A percentile compares a stretch with the other conserved stretches of the same genome.
Conservation (phyloP, 2,329 filamentous ascomycete species). For the Fusarium pseudograminearum region DNA sequence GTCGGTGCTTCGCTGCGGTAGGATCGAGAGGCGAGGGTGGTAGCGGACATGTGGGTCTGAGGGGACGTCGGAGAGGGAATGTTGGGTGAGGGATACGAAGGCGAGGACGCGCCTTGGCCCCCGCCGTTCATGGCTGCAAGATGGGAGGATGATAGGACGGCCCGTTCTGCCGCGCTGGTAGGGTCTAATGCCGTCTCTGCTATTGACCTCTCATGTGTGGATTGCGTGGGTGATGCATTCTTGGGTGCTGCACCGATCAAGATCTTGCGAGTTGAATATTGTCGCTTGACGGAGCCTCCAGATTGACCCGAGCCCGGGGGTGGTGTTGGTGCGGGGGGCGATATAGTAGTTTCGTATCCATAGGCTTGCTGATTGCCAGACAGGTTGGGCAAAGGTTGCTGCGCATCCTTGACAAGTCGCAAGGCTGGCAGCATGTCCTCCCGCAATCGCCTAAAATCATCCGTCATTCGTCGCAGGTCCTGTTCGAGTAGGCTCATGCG, state of each 20-base stretch:
- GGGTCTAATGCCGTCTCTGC: constrained; percentile 76
- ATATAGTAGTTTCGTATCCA: constrained; percentile 63
- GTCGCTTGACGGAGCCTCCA: constrained; percentile 70
- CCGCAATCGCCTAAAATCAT: constrained; percentile 88
- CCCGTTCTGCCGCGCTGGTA: constrained; percentile 74
- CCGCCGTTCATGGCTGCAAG: constrained; percentile 77
- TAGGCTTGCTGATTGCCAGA: constrained; percentile 57
- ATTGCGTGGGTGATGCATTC: constrained; percentile 79
- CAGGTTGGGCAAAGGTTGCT: constrained; percentile 80
- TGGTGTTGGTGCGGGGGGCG: constrained; percentile 69
- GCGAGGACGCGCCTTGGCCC: constrained; percentile 65
- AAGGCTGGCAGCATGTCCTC: constrained; percentile 94
- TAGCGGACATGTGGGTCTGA: constrained; percentile 64
- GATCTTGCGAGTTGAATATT: constrained; percentile 81
- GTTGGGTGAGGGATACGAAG: constrained; percentile 71
- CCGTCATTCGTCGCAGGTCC: constrained; percentile 84
- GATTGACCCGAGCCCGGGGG: constrained; percentile 62
- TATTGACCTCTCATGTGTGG: constrained; percentile 73
- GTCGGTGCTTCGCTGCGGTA: constrained; percentile 70
- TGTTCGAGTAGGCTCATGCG: constrained; percentile 85
- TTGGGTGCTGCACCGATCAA: constrained; percentile 79
- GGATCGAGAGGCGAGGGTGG: constrained; percentile 71
- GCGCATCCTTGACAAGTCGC: constrained; percentile 89
- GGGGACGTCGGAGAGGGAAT: constrained; percentile 78
- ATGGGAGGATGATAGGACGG: constrained; percentile 75